Evolutionary conservation across 192 early-diverging fungal genomes (phyloP).

Genomic region (Martensiomyces pterosporus): DNA sequence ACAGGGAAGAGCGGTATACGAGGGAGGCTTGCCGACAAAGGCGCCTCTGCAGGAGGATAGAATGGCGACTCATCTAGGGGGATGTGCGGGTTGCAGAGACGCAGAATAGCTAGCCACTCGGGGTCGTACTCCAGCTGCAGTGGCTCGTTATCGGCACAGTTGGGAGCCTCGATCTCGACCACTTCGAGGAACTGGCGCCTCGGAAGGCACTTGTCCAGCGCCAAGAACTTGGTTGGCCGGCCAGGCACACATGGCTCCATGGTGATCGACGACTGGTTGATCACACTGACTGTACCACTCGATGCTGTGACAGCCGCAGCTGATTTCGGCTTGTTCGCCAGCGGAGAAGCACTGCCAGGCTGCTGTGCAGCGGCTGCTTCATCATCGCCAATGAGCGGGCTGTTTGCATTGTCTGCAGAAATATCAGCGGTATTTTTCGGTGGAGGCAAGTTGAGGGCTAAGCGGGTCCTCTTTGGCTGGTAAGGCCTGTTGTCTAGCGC

Average conservation of each 20-base stretch:
- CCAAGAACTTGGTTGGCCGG: conserved; percentile 73
- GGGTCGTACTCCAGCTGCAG: conserved; percentile 75
- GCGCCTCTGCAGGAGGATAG: conserved; percentile 38
- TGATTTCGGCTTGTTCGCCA: background rate
- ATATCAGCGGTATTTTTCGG: conserved; percentile 17
- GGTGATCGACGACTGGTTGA: too few species aligned
- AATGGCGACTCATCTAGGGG: conserved; percentile 50
- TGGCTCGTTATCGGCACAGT: conserved; percentile 31
- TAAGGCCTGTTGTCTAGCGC: too few species aligned
- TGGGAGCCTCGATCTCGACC: conserved; percentile 52
- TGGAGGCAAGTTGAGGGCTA: conserved; percentile 28
- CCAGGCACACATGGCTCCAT: conserved; percentile 23
- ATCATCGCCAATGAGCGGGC: conserved; percentile 2
- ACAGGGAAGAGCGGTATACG: conserved; percentile 19
- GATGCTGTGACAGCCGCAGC: too few species aligned
- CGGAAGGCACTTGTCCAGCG: conserved; percentile 92
- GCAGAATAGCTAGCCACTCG: conserved; percentile 79
- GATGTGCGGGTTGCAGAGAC: conserved; percentile 57
- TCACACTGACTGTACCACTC: too few species aligned
- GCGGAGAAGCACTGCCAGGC: too few species aligned
- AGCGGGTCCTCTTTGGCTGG: conserved; percentile 3
- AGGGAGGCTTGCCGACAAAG: conserved; percentile 38
- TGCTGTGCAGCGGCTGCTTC: background rate
- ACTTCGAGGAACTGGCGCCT: conserved; percentile 80
- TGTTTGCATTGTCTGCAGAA: background rate